Base-by-base conservation (phyloP, 352 stramenopile genomes). In the Peronospora farinosa region DNA sequence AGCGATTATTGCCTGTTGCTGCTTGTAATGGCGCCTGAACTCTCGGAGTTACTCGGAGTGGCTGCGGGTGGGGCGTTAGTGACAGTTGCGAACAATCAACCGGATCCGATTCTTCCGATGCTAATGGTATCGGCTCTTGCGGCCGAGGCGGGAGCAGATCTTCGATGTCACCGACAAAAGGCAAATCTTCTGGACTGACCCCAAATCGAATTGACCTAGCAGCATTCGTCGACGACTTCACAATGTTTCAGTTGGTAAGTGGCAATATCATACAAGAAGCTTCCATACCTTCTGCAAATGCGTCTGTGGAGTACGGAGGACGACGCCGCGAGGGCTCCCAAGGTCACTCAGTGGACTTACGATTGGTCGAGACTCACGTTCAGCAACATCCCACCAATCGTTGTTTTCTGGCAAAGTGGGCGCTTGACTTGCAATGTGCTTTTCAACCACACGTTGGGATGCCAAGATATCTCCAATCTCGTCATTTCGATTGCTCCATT, bases 401-500 rank as follows among this genome's bases (percentile, higher is more conserved):
- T 45, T 53, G 32, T 44, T 7, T 49, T 53, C 54, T 35, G 55
- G 23, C 21, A 36, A 63, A 23, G 23, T 19, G 11, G 28, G n/a
- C 21, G 3, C 32, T 49, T 40, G 25, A 31, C 54, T 42, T 2
- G 46, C 19, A 7, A 41, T 44, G 3, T 49, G 33, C 3, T 62
- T 23, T 56, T 72, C 70, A 27, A 71, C 19, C 0, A 67, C 17
- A 4, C 42, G 47, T 36, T 91, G 80, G 6, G 80, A 84, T 13
- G 74, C 72, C 21, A 92, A 55, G 31, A 92, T 92, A 32, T 86
- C 77, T 2, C 52, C 41, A 41, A 88, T 85, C 50, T 92, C 80
- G 28, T 71, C 53, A 40, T 71, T 36, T 13, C 23, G 33, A 60
- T 54, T 32, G 10, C n/a, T 33, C n/a, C 50, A 63, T 27, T 65